Conservation (phyloP, 176 grass and related monocot genomes). For the Zoysia japonica region DNA sequence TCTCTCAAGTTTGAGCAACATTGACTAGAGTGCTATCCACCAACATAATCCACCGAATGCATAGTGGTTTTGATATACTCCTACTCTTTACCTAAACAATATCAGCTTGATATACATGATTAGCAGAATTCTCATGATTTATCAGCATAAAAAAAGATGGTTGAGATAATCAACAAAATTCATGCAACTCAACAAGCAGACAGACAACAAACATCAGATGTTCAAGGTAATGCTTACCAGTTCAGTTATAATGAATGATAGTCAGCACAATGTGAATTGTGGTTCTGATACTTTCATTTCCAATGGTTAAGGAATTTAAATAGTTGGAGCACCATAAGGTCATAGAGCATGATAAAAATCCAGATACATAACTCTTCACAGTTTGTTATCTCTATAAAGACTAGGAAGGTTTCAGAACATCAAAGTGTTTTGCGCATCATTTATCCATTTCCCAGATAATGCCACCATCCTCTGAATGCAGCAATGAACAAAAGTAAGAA, state of each 20-base stretch:
- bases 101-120: neutral
- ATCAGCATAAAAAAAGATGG: neutral
- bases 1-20: neutral
- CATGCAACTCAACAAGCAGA: neutral
- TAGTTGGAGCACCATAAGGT: neutral
- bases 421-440: conserved; percentile 29
- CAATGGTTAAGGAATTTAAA: neutral
- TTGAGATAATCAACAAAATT: neutral
- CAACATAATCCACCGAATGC: neutral
- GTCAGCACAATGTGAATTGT: neutral
- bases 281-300: neutral
- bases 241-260: neutral
- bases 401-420: neutral
- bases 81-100: neutral
- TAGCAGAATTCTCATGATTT: neutral
- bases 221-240: conserved; percentile 13
- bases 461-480: conserved; percentile 76
- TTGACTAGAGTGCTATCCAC: neutral
- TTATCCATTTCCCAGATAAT: conserved; percentile 76
- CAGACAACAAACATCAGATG: neutral
- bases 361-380: conserved; percentile 9
- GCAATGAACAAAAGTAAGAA: conserved; percentile 42
- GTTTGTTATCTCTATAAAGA: neutral
- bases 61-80: neutral
- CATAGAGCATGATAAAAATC: neutral